These are phyloP conservation scores for Pichia rugopelliculosa DNA, from an alignment of 805 yeast genomes.

Conservation along the genomic window DNA sequence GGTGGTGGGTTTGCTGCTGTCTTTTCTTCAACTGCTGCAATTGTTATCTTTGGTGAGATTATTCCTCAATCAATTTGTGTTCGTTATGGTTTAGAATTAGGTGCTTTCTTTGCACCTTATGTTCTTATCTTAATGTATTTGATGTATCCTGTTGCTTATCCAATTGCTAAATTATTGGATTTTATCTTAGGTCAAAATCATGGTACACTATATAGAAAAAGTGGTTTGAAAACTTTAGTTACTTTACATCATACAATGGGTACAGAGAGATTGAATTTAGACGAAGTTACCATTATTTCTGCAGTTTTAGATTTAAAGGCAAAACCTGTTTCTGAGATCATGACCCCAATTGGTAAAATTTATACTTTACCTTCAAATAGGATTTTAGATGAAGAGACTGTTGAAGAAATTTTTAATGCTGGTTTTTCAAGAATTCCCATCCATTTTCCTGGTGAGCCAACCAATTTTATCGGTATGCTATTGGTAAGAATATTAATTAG, in stretches of 20 bases:
- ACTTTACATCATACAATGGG: conserved; percentile 93
- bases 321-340: conserved; percentile 74
- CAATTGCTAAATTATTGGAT: conserved; percentile 77
- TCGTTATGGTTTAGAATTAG: conserved; percentile 84
- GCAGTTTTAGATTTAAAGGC: conserved; percentile 93
- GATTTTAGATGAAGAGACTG: conserved; percentile 72
- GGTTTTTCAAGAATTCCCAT: conserved; percentile 95
- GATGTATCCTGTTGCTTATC: conserved; percentile 90
- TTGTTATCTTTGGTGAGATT: conserved; percentile 92
- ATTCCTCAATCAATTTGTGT: conserved; percentile 94
- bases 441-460: conserved; percentile 81
- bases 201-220: conserved; percentile 88
- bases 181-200: conserved; percentile 87
- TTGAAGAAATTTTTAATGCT: conserved; percentile 84
- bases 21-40: conserved; percentile 83
- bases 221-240: conserved; percentile 88
- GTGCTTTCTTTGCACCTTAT: conserved; percentile 85
- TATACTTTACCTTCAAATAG: conserved; percentile 82
- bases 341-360: conserved; percentile 92
- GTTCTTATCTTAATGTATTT: conserved; percentile 77
- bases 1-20: conserved; percentile 99
- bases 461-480: conserved; percentile 91
- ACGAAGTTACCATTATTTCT: conserved; percentile 91
- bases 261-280: conserved; percentile 84
- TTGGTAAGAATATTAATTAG: conserved; percentile 86